These are phyloP conservation scores for Chaetomium strumarium DNA, from an alignment of 2,329 filamentous ascomycete species.

Conservation along the genomic window DNA sequence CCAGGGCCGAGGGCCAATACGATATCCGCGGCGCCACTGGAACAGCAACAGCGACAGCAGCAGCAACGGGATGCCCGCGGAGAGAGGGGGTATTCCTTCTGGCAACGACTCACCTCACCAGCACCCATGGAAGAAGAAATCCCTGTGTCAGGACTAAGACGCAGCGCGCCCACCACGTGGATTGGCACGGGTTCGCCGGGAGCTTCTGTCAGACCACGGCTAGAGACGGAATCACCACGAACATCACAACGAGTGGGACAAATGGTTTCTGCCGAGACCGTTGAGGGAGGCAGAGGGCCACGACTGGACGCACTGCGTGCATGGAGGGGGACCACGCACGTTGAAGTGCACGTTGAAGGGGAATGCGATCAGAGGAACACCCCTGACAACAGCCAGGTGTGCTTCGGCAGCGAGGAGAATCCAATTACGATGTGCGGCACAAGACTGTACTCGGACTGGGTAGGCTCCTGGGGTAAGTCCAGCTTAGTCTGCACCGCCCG, in stretches of 20 bases:
- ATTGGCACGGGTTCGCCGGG: neutral
- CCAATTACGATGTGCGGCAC: constrained; percentile 9
- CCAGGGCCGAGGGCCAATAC: too few relatives aligned
- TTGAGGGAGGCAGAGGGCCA: too few relatives aligned
- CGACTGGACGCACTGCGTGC: neutral
- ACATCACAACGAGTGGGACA: neutral
- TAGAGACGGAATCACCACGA: neutral
- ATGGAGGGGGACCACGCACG: neutral
- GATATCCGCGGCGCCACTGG: neutral
- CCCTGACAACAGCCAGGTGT: neutral
- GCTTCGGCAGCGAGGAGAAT: neutral
- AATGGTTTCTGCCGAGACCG: neutral
- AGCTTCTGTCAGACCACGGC: neutral
- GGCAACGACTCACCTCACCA: neutral
- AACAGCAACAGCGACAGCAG: too few relatives aligned
- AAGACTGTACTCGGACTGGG: constrained; percentile 13
- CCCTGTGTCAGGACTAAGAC: neutral
- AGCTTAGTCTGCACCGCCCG: too few relatives aligned
- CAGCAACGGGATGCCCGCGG: neutral
- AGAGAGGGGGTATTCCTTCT: neutral
- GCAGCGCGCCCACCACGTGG: neutral
- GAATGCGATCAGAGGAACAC: neutral
- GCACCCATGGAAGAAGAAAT: neutral
- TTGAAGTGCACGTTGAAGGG: too few relatives aligned
- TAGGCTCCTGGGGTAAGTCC: constrained; percentile 11